Evolutionary conservation across 2,329 filamentous ascomycete genomes (phyloP), one percentile per base, ranked within the genome.

Genomic region (Ophiosphaerella herpotricha): DNA sequence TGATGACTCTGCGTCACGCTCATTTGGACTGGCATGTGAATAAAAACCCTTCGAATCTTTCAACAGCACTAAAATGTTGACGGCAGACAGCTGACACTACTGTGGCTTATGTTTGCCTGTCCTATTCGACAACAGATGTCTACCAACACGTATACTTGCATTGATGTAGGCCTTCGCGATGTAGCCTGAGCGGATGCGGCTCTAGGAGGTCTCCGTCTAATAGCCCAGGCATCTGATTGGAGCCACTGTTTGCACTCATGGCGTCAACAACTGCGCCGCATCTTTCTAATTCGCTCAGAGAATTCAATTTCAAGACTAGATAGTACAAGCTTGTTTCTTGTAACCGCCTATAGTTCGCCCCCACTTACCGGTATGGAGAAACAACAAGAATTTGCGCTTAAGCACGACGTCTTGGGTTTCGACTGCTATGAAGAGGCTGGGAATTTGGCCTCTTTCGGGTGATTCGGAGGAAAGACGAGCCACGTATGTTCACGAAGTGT

Each of bases 71-170:
- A 29, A 29, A 32, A 38, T 43, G 33, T 44, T 42, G 48, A 52
- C 56, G 41, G 55, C 55, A 23, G 37, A 43, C 3, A 39, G 46
- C 39, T 58, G 51, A 51, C 52, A 54, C 55, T 37, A 40, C 50
- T 12, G 45, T 46, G 47, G 43, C 57, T 54, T 56, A 26, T 40
- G 18, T 23, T 36, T 38, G 36, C 39, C 24, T 44, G 43, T 55
- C 18, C 18, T 7, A 60, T 60, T 57, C 47, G 47, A 39, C 29
- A 34, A 39, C 48, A 24, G 13, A 37, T 21, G 43, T 40, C 23
- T 39, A 50, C 50, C 58, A 58, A 55, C 56, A 64, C 58, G 55
- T 61, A 46, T 59, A 39, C 46, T 39, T 49, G 44, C 41, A 41
- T 46, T 50, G 46, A 48, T 53, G 43, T 42, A 51, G 39, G 39